Evolutionary conservation across 306 rosid genomes (phyloP).

Genomic region (Carpinus fangiana): DNA sequence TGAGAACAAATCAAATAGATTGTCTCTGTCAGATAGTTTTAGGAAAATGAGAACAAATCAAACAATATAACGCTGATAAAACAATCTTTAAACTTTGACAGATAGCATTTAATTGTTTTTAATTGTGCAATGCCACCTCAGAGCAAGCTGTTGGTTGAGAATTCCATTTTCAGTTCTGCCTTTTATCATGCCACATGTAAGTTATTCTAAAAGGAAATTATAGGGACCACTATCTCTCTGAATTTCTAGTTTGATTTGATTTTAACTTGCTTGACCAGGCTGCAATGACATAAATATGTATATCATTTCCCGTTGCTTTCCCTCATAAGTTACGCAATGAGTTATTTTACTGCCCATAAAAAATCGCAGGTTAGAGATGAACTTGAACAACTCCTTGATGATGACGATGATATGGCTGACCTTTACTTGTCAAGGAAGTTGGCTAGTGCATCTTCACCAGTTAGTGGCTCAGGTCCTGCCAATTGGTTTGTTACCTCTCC

Average conservation of each 20-base stretch:
- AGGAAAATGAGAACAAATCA: not conserved
- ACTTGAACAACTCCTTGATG: slow-evolving; percentile 92
- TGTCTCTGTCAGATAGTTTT: not conserved
- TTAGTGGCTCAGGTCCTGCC: slow-evolving; percentile 61
- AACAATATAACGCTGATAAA: not conserved
- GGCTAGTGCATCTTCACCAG: slow-evolving; percentile 67
- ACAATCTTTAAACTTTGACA: not conserved
- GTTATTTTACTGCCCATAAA: not conserved
- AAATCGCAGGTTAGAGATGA: slow-evolving; percentile 76
- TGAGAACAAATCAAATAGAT: no score
- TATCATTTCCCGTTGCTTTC: slow-evolving; percentile 6
- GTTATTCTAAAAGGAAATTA: not conserved
- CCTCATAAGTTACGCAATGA: not conserved
- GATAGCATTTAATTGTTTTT: not conserved
- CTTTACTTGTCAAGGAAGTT: slow-evolving; percentile 90
- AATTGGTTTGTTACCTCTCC: slow-evolving; percentile 64
- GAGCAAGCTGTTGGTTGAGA: slow-evolving; percentile 1
- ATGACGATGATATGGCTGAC: slow-evolving; percentile 97
- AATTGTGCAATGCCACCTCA: not conserved
- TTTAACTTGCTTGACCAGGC: slow-evolving; percentile 11
- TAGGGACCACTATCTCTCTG: not conserved
- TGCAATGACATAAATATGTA: slow-evolving; percentile 14
- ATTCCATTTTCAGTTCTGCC: not conserved
- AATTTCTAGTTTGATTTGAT: not conserved
- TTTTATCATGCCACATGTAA: not conserved